Evolutionary conservation across 1,284 basidiomycete genomes (phyloP).

Genomic region (Porphyrellus sp.): DNA sequence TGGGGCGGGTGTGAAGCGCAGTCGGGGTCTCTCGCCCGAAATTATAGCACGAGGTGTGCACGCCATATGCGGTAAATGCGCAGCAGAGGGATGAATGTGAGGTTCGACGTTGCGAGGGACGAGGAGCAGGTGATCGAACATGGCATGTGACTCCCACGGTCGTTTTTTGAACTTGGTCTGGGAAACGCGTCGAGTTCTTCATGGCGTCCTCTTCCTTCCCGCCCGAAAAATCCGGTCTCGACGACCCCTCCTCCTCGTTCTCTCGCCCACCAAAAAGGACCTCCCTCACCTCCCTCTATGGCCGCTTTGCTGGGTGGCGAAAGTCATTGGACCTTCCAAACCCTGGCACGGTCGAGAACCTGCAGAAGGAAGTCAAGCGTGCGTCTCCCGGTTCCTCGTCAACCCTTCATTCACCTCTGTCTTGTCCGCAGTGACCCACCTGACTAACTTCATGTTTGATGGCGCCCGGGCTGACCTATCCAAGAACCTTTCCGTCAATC

Average conservation of each 20-base stretch:
- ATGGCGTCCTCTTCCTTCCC: constrained; percentile 45
- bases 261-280: constrained; percentile 14
- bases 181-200: constrained; percentile 16
- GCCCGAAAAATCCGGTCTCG: constrained; percentile 37
- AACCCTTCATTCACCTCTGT: constrained; percentile 13
- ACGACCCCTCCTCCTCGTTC: constrained; percentile 35
- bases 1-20: too few relatives aligned
- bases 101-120: too few relatives aligned
- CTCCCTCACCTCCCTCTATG: constrained; percentile 53
- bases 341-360: constrained; percentile 87
- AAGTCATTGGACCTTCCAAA: constrained; percentile 76
- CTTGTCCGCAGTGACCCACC: constrained; percentile 67
- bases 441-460: constrained; percentile 96
- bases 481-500: constrained; percentile 90
- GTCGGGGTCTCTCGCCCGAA: too few relatives aligned
- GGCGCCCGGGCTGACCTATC: constrained; percentile 94
- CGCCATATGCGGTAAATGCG: not conserved
- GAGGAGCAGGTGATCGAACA: constrained; percentile 5
- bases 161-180: constrained; percentile 33
- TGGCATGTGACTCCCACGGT: constrained; percentile 32
- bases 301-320: constrained; percentile 78
- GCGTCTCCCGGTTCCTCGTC: constrained; percentile 26
- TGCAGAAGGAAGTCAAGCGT: constrained; percentile 91
- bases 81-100: too few relatives aligned
- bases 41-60: too few relatives aligned